These are phyloP conservation scores for Epichloe gansuensis DNA, from an alignment of 2,329 filamentous ascomycete genomes.

Conservation along the genomic window DNA sequence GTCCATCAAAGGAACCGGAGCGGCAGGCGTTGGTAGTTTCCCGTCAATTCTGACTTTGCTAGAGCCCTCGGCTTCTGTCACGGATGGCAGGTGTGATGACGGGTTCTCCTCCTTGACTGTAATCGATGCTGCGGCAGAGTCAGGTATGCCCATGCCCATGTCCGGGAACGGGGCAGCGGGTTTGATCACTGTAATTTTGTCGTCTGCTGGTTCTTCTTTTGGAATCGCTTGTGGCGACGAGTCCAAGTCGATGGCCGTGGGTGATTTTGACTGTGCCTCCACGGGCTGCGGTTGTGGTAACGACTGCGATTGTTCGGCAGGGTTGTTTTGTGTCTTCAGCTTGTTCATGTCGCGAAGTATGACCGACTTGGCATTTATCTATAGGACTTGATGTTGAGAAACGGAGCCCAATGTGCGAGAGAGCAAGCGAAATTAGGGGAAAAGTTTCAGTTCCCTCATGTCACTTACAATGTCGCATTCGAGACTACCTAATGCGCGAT, in stretches of 20 bases:
- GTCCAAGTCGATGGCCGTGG: conserved; percentile 25
- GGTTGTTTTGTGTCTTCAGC: conserved; percentile 18
- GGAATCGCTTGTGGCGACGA: conserved; percentile 19
- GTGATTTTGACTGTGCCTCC: conserved; percentile 23
- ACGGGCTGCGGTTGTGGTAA: conserved; percentile 15
- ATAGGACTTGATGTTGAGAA: neutral
- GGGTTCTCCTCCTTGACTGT: conserved; percentile 13
- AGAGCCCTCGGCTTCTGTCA: neutral
- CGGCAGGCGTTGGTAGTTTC: conserved; percentile 12
- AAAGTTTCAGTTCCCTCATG: neutral
- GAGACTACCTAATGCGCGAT: conserved; percentile 42
- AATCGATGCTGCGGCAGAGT: conserved; percentile 9
- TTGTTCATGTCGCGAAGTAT: conserved; percentile 40
- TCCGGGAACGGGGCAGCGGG: conserved; percentile 42
- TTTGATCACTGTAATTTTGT: conserved; percentile 19
- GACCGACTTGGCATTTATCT: conserved; percentile 40
- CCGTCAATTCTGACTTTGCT: conserved; percentile 15
- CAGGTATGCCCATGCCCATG: conserved; percentile 34
- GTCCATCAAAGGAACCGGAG: conserved; percentile 18
- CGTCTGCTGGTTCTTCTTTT: conserved; percentile 20
- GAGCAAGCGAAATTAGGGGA: neutral
- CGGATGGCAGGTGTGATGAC: neutral
- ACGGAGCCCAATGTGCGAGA: neutral
- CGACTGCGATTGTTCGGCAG: conserved; percentile 6
- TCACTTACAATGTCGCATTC: conserved; percentile 43